Evolutionary conservation across 2,329 filamentous ascomycete genomes (phyloP), one percentile per base, ranked within the genome.

Genomic region (Fonsecaea nubica): DNA sequence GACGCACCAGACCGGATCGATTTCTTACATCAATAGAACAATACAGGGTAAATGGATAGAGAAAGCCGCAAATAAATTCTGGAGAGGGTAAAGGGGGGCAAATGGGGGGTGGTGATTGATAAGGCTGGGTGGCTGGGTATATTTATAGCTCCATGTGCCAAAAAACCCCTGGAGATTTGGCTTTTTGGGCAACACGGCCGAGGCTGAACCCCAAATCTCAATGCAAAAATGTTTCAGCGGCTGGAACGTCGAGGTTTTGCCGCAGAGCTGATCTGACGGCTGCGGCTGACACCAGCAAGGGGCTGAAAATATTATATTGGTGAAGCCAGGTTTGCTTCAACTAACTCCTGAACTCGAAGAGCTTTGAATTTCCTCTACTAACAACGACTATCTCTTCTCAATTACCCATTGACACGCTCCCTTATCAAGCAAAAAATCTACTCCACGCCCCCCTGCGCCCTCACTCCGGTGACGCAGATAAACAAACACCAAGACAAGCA

Each of bases 21-120:
- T 1, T 87, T 87, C 65, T 71, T 87, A 67, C 80, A 80, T 71
- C 84, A 86, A 63, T 69, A 69, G 48, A 67, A 50, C 57, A 62
- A 55, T 10, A 50, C 9, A 38, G 54, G 32, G 33, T 15, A 3
- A 9, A 18, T 54, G 54, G 48, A 61, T 9, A 30, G 38, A 5
- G 38, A 30, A 53, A 52, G 32, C 15, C 25, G 32, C 4, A 42
- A 21, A 32, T 15, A 32, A 18, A 45, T 8, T 18, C 6, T 45
- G 40, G 40, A 2, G 15, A 45, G 40, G n/a, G n/a, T n/a, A 45
- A 12, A 18, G 40, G 18, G 40, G 18, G 12, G 9, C 9, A 12
- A 40, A 32, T 32, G 30, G 30, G 36, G 36, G 15, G 36, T 40
- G 36, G 36, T 32, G 45, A 50, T 21, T 50, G 42, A 18, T 12